Conservation (phyloP, 2,329 filamentous ascomycete species). For the Aspergillus chevalieri region DNA sequence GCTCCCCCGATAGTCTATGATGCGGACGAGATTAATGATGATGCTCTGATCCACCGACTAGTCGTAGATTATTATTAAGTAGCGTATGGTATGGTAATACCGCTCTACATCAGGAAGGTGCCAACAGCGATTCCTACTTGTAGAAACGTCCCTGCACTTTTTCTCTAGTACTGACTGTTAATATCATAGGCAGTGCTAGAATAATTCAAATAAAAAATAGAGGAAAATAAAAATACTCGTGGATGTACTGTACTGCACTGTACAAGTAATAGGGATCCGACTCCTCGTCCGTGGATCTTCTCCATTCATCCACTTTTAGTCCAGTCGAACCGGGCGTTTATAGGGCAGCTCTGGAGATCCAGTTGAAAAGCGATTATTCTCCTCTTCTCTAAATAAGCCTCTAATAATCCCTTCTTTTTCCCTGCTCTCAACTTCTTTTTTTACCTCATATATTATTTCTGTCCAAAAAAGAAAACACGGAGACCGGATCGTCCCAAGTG, state of each 20-base stretch:
- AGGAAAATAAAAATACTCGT: not conserved
- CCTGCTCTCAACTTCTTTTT: constrained; percentile 1
- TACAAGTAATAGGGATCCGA: not conserved
- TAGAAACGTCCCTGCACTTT: not conserved
- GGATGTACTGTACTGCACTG: not conserved
- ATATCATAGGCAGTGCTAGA: too few relatives aligned
- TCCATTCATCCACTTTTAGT: too few relatives aligned
- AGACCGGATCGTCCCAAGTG: not conserved
- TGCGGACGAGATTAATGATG: not conserved
- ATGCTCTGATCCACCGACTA: not conserved
- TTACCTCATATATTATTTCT: not conserved
- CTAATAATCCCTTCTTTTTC: not conserved
- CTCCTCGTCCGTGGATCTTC: too few relatives aligned
- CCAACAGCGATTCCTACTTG: too few relatives aligned
- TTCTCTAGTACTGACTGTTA: not conserved
- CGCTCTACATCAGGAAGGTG: not conserved
- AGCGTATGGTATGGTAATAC: not conserved
- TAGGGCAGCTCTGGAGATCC: constrained; percentile 9
- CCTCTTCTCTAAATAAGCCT: constrained; percentile 4
- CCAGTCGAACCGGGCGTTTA: not conserved
- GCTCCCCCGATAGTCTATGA: too few relatives aligned
- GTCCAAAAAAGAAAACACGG: not conserved
- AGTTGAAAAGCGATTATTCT: constrained; percentile 2
- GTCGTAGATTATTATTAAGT: not conserved
- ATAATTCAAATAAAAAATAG: not conserved